Base-by-base conservation (phyloP, 1,284 basidiomycete species). In the Singerocomus inundabilis region DNA sequence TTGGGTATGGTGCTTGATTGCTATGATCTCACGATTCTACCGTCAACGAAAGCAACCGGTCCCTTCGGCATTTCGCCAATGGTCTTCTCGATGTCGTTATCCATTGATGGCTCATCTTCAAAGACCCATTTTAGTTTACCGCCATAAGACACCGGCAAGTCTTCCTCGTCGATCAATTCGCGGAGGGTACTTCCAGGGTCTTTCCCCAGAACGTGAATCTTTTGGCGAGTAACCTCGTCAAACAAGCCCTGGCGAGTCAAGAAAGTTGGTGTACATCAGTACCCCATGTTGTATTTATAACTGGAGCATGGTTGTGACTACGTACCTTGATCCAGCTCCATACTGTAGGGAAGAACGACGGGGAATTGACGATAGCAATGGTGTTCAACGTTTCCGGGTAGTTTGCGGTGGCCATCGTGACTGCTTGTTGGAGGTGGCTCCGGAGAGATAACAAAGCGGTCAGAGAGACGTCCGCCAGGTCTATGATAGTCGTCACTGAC, bases 301-400 rank as follows among this genome's bases (percentile, higher is more conserved):
- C 4, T 12, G 18, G n/a, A 1, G 6, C 4, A 7, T 28, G 16
- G 25, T 26, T 37, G 8, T 6, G 15, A 6, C 16, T 10, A 57
- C 69, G 43, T 46, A 82, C 84, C 73, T 86, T 88, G 59, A 91
- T 75, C 88, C 87, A 91, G 16, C 75, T 76, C 88, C 88, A 91
- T 18, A 88, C 73, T 1, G 83, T 88, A 1, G 84, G 79, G 63
- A 90, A 90, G 71, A 88, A 91, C 0, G 79, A 72, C 0, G 89
- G 89, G 0, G 85, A 81, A 53, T 90, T 90, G 37, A 91, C 81
- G 47, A 91, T 71, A 21, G 76, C 82, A 54, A 84, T 80, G 16
- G 75, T 75, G 58, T 76, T 72, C 34, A 88, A 69, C 1, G 85
- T 88, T 66, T 91, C 88, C 2, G 89, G 88, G 61, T 90, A 91